These are phyloP conservation scores for Hymenoscyphus linearis DNA, from an alignment of 2,329 filamentous ascomycete genomes.

Conservation along the genomic window DNA sequence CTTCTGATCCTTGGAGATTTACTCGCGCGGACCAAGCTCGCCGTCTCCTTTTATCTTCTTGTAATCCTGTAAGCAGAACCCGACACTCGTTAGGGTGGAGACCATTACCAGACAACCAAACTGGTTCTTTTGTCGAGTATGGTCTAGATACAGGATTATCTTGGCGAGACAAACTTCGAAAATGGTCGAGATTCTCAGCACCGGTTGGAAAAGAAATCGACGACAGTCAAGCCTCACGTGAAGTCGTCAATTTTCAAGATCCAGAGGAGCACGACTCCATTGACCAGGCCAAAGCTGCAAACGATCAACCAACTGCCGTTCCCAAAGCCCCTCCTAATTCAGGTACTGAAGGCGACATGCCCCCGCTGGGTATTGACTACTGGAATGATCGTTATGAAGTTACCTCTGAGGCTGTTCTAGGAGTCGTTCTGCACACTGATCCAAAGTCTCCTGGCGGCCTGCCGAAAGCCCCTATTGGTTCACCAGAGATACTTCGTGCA, in stretches of 20 bases:
- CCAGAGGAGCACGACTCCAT: not conserved
- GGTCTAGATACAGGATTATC: slow-evolving; percentile 16
- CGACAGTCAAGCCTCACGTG: not conserved
- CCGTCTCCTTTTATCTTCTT: slow-evolving; percentile 24
- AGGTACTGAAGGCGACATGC: not conserved
- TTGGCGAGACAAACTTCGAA: slow-evolving; percentile 28
- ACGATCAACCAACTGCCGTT: not conserved
- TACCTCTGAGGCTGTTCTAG: slow-evolving; percentile 24
- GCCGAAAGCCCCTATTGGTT: not conserved
- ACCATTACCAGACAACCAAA: not conserved
- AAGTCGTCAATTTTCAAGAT: not conserved
- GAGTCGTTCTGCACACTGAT: slow-evolving; percentile 20
- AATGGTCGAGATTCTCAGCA: slow-evolving; percentile 29
- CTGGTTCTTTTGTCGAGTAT: slow-evolving; percentile 20
- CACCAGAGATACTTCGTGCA: slow-evolving; percentile 6
- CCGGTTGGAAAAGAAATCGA: slow-evolving; percentile 19
- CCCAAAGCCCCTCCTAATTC: not conserved
- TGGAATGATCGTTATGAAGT: slow-evolving; percentile 18
- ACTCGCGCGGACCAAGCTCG: slow-evolving; percentile 20
- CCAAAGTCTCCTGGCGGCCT: not conserved
- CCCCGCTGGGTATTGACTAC: not conserved
- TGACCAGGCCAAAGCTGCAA: not conserved
- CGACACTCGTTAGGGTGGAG: slow-evolving; percentile 17
- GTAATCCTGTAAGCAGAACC: slow-evolving; percentile 13
- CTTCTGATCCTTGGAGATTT: slow-evolving; percentile 6